Evolutionary conservation across 2,329 filamentous ascomycete species (phyloP).

Genomic region (Chrysoporthe puriensis): DNA sequence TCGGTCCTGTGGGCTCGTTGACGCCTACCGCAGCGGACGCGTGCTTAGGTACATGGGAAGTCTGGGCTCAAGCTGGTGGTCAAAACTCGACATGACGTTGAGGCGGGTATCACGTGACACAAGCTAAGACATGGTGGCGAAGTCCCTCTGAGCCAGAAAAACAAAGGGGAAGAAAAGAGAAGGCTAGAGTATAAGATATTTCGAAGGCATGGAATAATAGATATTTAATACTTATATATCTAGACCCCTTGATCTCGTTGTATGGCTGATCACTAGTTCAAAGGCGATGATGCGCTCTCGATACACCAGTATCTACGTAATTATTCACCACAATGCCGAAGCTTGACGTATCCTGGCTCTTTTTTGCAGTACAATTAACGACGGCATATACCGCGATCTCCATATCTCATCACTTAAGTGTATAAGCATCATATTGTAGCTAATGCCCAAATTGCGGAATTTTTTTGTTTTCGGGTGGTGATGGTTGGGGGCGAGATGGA

Average conservation of each 20-base stretch:
- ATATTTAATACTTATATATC: background rate
- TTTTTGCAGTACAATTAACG: too few relatives aligned
- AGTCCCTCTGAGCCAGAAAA: background rate
- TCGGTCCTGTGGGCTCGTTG: background rate
- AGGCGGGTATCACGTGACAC: conserved; percentile 17
- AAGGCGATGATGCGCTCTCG: background rate
- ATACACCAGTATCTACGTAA: background rate
- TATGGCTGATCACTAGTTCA: too few relatives aligned
- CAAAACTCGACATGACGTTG: conserved; percentile 4
- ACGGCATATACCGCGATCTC: too few relatives aligned
- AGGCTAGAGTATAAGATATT: background rate
- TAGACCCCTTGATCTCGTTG: background rate
- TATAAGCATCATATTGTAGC: too few relatives aligned
- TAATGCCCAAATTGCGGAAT: too few relatives aligned
- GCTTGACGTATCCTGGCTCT: too few relatives aligned
- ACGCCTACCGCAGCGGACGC: background rate
- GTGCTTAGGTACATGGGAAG: background rate
- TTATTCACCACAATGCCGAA: too few relatives aligned
- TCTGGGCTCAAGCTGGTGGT: background rate
- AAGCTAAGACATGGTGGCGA: background rate
- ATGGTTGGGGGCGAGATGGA: too few relatives aligned
- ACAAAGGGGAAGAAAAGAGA: background rate
- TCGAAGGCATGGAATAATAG: background rate
- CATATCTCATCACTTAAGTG: too few relatives aligned
- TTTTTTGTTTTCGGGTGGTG: too few relatives aligned